Evolutionary conservation across 2,329 filamentous ascomycete genomes (phyloP).

Genomic region (Clonostachys chloroleuca): DNA sequence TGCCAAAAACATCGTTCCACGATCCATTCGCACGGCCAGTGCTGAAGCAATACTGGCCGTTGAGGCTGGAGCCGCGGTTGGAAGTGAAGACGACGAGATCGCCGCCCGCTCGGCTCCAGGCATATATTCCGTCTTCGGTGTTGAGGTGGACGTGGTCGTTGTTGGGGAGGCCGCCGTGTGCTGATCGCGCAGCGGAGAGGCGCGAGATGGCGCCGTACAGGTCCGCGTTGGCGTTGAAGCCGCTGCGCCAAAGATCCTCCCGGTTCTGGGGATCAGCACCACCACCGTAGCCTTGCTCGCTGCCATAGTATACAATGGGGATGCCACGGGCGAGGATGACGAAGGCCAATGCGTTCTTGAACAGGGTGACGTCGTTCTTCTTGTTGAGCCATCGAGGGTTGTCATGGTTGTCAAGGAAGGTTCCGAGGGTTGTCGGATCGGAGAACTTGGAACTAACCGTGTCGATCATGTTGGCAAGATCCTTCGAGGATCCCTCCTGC

Average conservation of each 20-base stretch:
- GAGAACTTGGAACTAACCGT: constrained; percentile 17
- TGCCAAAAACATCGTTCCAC: constrained; percentile 32
- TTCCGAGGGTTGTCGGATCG: constrained; percentile 40
- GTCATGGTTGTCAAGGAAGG: constrained; percentile 58
- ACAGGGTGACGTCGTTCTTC: constrained; percentile 47
- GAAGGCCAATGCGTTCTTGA: constrained; percentile 58
- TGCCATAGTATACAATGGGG: constrained; percentile 61
- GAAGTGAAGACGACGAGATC: constrained; percentile 38
- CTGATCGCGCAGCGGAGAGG: constrained; percentile 38
- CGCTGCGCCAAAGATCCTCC: constrained; percentile 54
- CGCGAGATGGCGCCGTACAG: constrained; percentile 38
- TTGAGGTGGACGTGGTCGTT: constrained; percentile 39
- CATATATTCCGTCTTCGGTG: constrained; percentile 33
- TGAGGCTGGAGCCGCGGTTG: constrained; percentile 31
- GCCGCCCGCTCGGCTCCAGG: constrained; percentile 36
- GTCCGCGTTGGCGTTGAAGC: constrained; percentile 36
- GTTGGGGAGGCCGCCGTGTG: constrained; percentile 33
- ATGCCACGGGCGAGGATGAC: constrained; percentile 58
- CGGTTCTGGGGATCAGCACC: constrained; percentile 43
- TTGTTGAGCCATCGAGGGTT: constrained; percentile 45
- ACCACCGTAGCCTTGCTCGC: constrained; percentile 56
- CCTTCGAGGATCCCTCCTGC: constrained; percentile 28
- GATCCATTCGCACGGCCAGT: constrained; percentile 25
- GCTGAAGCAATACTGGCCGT: constrained; percentile 33
- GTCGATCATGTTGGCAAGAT: constrained; percentile 30